A percentile compares a stretch with the other conserved stretches of the same genome.
These are phyloP conservation scores for Crithidia expoeki DNA, from an alignment of 208 protist species.

Conservation along the genomic window DNA sequence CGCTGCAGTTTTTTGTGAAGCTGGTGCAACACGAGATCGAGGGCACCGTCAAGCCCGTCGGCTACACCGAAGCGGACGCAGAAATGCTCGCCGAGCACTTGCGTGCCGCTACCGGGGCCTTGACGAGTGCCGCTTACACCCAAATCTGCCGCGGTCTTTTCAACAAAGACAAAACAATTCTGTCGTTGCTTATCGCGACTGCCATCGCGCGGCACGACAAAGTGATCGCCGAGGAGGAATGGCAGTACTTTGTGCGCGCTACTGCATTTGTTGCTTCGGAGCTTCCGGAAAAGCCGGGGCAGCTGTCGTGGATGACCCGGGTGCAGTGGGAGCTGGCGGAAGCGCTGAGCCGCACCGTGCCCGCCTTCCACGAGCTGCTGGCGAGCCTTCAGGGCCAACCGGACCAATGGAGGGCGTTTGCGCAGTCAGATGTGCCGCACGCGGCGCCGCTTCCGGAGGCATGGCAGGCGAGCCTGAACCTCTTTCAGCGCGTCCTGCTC, in stretches of 20 bases:
- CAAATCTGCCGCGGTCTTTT: slow-evolving; percentile 98
- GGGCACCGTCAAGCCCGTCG: slow-evolving; percentile 57
- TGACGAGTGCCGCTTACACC: slow-evolving; percentile 93
- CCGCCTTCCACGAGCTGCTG: slow-evolving; percentile 65
- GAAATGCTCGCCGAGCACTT: slow-evolving; percentile 82
- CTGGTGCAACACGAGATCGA: slow-evolving; percentile 92
- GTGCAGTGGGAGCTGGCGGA: slow-evolving; percentile 88
- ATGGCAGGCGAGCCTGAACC: slow-evolving; percentile 63
- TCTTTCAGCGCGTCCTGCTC: slow-evolving; percentile 94
- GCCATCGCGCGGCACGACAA: slow-evolving; percentile 77
- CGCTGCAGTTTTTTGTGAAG: slow-evolving; percentile 97
- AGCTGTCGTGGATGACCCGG: slow-evolving; percentile 70
- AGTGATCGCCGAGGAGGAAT: slow-evolving; percentile 83
- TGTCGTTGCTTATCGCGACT: slow-evolving; percentile 94
- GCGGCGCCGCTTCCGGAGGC: slow-evolving; percentile 49
- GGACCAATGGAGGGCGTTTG: slow-evolving; percentile 67
- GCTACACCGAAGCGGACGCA: slow-evolving; percentile 53
- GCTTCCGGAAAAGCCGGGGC: slow-evolving; percentile 49
- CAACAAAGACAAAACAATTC: slow-evolving; percentile 97
- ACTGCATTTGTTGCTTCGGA: slow-evolving; percentile 85
- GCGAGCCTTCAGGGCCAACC: slow-evolving; percentile 49
- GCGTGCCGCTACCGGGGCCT: slow-evolving; percentile 67
- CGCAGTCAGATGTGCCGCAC: slow-evolving; percentile 72
- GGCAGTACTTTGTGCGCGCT: slow-evolving; percentile 93
- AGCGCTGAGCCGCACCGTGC: slow-evolving; percentile 81